These are phyloP conservation scores for Cercospora sp. DNA, from an alignment of 2,329 filamentous ascomycete species.

Conservation along the genomic window DNA sequence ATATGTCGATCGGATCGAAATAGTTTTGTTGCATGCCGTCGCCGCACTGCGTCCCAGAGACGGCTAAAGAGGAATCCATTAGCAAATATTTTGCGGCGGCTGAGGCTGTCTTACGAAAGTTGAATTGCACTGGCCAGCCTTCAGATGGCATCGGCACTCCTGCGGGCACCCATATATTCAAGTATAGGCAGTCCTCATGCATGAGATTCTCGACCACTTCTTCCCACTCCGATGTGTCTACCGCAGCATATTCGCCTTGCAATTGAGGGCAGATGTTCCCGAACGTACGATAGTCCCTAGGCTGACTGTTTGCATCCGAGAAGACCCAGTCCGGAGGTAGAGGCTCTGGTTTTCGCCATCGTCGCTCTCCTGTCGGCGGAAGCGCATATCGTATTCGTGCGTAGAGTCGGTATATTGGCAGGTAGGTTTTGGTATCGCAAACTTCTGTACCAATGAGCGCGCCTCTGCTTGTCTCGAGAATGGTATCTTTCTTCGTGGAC, in stretches of 20 bases:
- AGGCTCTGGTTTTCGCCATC: slow-evolving; percentile 26
- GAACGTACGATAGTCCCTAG: slow-evolving; percentile 21
- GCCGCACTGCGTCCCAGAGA: slow-evolving; percentile 14
- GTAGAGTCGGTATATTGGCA: slow-evolving; percentile 22
- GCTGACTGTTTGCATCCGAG: slow-evolving; percentile 22
- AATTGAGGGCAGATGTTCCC: slow-evolving; percentile 25
- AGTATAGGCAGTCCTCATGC: slow-evolving; percentile 26
- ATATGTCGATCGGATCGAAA: slow-evolving; percentile 24
- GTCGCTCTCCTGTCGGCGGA: slow-evolving; percentile 20
- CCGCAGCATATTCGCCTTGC: slow-evolving; percentile 5
- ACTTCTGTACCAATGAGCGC: slow-evolving; percentile 22
- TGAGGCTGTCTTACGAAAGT: slow-evolving; percentile 14
- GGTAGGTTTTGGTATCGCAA: slow-evolving; percentile 17
- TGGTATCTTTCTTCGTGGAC: slow-evolving; percentile 18
- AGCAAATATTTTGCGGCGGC: neutral
- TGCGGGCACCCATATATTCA: slow-evolving; percentile 26
- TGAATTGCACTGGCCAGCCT: slow-evolving; percentile 27
- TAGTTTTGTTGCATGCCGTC: slow-evolving; percentile 23
- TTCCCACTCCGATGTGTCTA: slow-evolving; percentile 10
- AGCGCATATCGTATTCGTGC: slow-evolving; percentile 24
- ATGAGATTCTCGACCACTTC: slow-evolving; percentile 19
- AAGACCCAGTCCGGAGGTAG: slow-evolving; percentile 26
- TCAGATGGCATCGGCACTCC: slow-evolving; percentile 17
- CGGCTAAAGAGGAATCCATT: slow-evolving; percentile 1
- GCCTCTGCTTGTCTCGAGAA: slow-evolving; percentile 21